Evolutionary conservation across 2,329 filamentous ascomycete genomes (phyloP), one percentile per base, ranked within the genome.

Genomic region (Phialophora verrucosa): DNA sequence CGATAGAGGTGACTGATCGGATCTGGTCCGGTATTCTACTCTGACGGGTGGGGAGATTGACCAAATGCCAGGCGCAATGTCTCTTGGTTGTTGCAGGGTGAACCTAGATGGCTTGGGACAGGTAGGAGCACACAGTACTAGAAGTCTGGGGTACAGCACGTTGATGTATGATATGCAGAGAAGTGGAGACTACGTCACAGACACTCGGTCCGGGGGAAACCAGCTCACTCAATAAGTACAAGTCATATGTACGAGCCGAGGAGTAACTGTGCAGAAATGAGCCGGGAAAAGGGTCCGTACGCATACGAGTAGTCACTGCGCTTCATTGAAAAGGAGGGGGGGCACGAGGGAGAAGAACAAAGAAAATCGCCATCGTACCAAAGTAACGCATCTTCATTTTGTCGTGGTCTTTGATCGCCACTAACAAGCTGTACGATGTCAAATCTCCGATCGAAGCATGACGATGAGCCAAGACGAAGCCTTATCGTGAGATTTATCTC

Each of bases 141-240:
- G 44, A 35, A 23, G 31, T 49, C 38, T 20, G 57, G 47, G 27
- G 25, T 49, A 8, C 25, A 8, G 25, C 14, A n/a, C 14, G 42
- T 4, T 53, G 50, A 17, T 17, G 27, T 53, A n/a, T 53, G 50
- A 56, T 31, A 56, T 59, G 56, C 56, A 59, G 4, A 27, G 35
- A 49, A 44, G 56, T 49, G 56, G 56, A 49, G 56, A 59, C 56
- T 59, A 25, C 38, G 38, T 44, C 38, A 44, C 38, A 17, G 17
- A 44, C n/a, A n/a, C 38, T 44, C 35, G 12, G 35, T 38, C 35
- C 35, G 1, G 35, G 35, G 1, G 35, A 12, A 12, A 38, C 35
- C 35, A 42, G 7, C 38, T 42, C 14, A 17, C 38, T 17, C 8
- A 10, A 31, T 42, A 38, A 4, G 35, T 38, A 17, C 11, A 31